A percentile compares a stretch with the other conserved stretches of the same genome.
These are phyloP conservation scores for Eucalyptus marginata DNA, from an alignment of 345 rosid genomes.

Conservation along the genomic window DNA sequence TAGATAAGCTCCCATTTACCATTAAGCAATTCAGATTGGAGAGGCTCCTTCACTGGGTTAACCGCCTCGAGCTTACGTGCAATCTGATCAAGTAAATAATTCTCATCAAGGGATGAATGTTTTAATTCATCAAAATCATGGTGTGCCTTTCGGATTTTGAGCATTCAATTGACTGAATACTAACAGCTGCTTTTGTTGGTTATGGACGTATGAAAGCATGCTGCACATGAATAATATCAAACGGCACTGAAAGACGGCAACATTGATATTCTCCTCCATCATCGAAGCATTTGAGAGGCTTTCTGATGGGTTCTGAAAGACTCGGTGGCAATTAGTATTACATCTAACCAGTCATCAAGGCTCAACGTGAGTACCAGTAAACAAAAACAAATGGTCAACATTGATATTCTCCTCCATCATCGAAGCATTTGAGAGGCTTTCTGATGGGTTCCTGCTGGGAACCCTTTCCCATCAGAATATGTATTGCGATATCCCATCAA, in stretches of 20 bases:
- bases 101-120: background rate
- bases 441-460: background rate
- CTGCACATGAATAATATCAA: background rate
- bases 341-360: background rate
- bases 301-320: no score
- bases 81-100: slow-evolving; percentile 19
- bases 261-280: no score
- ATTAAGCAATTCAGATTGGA: slow-evolving; percentile 57
- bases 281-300: no score
- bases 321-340: background rate
- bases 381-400: background rate
- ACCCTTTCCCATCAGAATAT: background rate
- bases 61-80: slow-evolving; percentile 72
- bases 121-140: background rate
- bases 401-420: background rate
- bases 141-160: background rate
- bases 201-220: background rate
- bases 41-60: slow-evolving; percentile 56
- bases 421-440: background rate
- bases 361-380: background rate
- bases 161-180: background rate
- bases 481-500: background rate
- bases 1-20: slow-evolving; percentile 95
- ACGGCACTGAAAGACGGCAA: background rate
- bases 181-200: background rate